phyloP scores from a whole-genome alignment of 2,329 filamentous ascomycete genomes.

The Dothideomycetes sp. region DNA sequence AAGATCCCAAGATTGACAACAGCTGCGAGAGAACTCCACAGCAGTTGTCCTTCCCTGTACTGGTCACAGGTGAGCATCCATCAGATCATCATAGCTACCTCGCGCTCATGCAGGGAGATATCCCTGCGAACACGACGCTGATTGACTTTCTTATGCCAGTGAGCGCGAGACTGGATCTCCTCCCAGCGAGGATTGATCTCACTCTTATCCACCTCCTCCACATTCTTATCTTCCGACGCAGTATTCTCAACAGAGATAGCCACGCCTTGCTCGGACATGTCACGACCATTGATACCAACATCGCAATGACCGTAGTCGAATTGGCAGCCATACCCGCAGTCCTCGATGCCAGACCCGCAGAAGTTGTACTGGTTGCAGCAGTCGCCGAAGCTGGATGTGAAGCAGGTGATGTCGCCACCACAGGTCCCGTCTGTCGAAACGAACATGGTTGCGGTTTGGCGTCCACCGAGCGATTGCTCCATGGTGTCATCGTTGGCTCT shows the following conservation, averaged over 20 bases:
- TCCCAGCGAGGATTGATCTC: not conserved
- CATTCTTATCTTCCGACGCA: not conserved
- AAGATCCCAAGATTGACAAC: too few species aligned
- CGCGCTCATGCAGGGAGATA: not conserved
- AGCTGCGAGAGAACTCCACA: too few species aligned
- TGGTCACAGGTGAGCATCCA: too few species aligned
- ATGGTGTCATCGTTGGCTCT: not conserved
- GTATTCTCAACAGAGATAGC: not conserved
- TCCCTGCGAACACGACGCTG: not conserved
- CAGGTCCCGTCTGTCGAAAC: slow-evolving; percentile 8
- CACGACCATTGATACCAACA: not conserved
- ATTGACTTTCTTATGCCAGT: not conserved
- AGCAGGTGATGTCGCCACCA: slow-evolving; percentile 6
- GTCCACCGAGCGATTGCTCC: too few species aligned
- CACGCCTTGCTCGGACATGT: too few species aligned
- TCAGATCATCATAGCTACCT: not conserved
- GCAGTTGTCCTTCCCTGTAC: too few species aligned
- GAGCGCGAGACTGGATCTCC: not conserved
- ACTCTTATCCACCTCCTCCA: not conserved
- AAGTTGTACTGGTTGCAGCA: slow-evolving; percentile 7
- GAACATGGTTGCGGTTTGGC: not conserved
- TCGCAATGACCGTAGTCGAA: slow-evolving; percentile 3
- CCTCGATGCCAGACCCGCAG: slow-evolving; percentile 6
- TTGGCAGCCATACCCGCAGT: slow-evolving; percentile 4
- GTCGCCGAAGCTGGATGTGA: slow-evolving; percentile 6